Evolutionary conservation across 257 asterid species (phyloP).

Genomic region (Eucommia ulmoides): DNA sequence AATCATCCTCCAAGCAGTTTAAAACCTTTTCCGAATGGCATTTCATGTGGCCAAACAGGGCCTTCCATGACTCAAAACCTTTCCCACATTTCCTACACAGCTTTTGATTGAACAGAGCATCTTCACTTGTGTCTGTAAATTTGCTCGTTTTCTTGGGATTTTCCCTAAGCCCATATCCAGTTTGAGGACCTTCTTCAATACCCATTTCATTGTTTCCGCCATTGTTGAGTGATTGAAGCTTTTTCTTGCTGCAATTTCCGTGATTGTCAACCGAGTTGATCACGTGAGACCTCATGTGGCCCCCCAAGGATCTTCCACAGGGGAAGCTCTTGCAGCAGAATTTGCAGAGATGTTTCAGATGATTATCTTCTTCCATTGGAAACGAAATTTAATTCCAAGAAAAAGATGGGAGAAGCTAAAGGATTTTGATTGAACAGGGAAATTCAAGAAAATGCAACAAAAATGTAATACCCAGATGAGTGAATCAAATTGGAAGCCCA

Average conservation of each 20-base stretch:
- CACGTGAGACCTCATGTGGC: conserved; percentile 89
- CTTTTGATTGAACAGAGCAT: conserved; percentile 25
- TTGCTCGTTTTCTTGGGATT: conserved; percentile 27
- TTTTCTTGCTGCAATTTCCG: conserved; percentile 19
- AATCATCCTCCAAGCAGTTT: conserved; percentile 19
- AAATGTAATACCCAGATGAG: conserved; percentile 12
- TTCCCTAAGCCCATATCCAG: conserved; percentile 18
- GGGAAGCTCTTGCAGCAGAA: conserved; percentile 55
- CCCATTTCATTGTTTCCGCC: background rate
- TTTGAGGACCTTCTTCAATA: background rate
- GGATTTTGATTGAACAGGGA: background rate
- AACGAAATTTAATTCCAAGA: conserved; percentile 1
- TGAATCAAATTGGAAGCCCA: conserved; percentile 8
- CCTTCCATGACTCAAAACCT: conserved; percentile 64
- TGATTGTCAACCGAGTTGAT: conserved; percentile 28
- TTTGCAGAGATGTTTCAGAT: conserved; percentile 46
- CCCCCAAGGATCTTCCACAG: conserved; percentile 59
- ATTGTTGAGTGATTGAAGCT: background rate
- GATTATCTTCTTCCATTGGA: conserved; percentile 30
- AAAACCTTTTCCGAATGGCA: conserved; percentile 48
- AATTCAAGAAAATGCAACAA: conserved; percentile 7
- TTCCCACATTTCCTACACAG: conserved; percentile 73
- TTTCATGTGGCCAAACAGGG: conserved; percentile 86
- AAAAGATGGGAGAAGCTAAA: background rate
- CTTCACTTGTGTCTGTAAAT: conserved; percentile 16